Percentiles rank a stretch among this genome's conserved stretches.
Evolutionary conservation across 2,329 filamentous ascomycete genomes (phyloP).

Genomic region (Davidsoniella neocaledoniae): DNA sequence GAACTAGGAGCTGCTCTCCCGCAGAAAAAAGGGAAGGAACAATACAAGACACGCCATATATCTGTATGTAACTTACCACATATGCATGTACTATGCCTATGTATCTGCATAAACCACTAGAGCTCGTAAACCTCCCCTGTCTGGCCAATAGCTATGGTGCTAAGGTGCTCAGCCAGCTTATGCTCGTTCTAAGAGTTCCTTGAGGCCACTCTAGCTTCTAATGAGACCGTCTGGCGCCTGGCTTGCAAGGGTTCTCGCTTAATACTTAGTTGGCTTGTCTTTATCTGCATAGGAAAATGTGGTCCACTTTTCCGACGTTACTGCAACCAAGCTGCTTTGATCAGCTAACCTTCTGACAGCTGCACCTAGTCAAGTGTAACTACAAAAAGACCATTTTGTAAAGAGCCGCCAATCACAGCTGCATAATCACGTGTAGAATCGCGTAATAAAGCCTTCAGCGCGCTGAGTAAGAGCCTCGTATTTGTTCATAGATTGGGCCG

Average conservation of each 20-base stretch:
- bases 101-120: neutral
- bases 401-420: neutral
- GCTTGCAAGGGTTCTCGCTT: neutral
- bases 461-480: too few relatives aligned
- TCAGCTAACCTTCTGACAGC: too few relatives aligned
- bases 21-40: conserved; percentile 4
- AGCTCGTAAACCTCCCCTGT: too few relatives aligned
- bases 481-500: too few relatives aligned
- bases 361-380: too few relatives aligned
- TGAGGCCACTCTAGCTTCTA: conserved; percentile 6
- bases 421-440: neutral
- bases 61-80: neutral
- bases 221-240: neutral
- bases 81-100: too few relatives aligned
- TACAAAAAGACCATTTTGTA: neutral
- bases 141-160: neutral
- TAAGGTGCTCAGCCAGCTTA: neutral
- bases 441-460: neutral
- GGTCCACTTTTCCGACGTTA: neutral
- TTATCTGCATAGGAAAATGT: neutral
- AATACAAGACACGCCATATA: neutral
- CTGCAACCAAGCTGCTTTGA: too few relatives aligned
- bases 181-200: neutral
- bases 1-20: too few relatives aligned
- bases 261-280: neutral